phyloP scores from a whole-genome alignment of 306 rosid genomes.

The Abrus precatorius region DNA sequence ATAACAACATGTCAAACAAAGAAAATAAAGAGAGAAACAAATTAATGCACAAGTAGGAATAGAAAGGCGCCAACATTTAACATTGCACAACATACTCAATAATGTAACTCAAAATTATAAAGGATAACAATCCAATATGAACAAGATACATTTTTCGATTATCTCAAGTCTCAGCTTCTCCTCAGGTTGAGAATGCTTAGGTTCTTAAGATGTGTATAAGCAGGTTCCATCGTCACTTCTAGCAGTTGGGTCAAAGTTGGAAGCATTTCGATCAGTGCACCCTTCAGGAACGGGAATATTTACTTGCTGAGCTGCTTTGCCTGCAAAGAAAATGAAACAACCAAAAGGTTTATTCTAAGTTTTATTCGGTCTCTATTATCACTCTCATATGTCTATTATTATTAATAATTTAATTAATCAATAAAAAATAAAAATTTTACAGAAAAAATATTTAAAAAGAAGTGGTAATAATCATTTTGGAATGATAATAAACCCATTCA shows the following conservation, averaged over 20 bases:
- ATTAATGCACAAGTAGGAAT: not conserved
- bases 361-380: too few species aligned
- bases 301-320: conserved; percentile 83
- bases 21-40: not conserved
- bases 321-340: conserved; percentile 47
- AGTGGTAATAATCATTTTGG: too few species aligned
- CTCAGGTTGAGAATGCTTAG: conserved; percentile 41
- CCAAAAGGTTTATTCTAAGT: not conserved
- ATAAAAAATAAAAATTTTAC: too few species aligned
- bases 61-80: conserved; percentile 17
- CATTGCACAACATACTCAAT: not conserved
- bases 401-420: too few species aligned
- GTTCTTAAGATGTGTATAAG: conserved; percentile 54
- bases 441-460: too few species aligned
- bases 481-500: too few species aligned
- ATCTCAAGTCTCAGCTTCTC: conserved; percentile 43
- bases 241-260: conserved; percentile 82
- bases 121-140: conserved; percentile 50
- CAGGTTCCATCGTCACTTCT: conserved; percentile 90
- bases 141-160: conserved; percentile 34
- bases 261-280: conserved; percentile 74
- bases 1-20: not conserved
- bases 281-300: conserved; percentile 72
- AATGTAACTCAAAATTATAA: conserved; percentile 46
- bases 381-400: too few species aligned